phyloP scores from a whole-genome alignment of 371 early-diverging fungal species.

The Mortierella sp. region DNA sequence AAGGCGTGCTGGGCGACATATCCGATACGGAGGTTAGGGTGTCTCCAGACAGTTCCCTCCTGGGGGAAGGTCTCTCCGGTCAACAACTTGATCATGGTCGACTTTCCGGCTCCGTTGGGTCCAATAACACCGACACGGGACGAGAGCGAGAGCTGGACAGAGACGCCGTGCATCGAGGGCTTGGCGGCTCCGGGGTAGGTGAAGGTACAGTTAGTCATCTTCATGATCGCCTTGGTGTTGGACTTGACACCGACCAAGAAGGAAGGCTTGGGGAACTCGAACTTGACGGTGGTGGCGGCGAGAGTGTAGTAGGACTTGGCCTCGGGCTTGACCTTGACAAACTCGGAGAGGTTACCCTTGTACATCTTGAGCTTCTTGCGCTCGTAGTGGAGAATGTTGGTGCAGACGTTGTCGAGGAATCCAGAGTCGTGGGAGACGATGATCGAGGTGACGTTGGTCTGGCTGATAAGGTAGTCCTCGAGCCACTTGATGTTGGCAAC shows the following conservation, averaged over 20 bases:
- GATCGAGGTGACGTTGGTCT: conserved; percentile 84
- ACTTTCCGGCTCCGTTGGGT: conserved; percentile 88
- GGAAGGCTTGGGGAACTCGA: conserved; percentile 82
- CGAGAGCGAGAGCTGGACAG: conserved; percentile 76
- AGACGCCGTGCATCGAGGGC: conserved; percentile 73
- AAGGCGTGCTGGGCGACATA: conserved; percentile 94
- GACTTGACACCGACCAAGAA: conserved; percentile 82
- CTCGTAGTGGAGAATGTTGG: conserved; percentile 85
- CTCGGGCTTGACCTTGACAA: conserved; percentile 70
- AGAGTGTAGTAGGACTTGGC: conserved; percentile 81
- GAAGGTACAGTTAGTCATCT: conserved; percentile 75
- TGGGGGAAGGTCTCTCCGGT: conserved; percentile 79
- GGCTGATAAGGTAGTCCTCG: conserved; percentile 81
- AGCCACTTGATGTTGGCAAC: conserved; percentile 88
- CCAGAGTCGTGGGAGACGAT: conserved; percentile 93
- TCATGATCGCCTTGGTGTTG: conserved; percentile 83
- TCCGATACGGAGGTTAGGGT: conserved; percentile 83
- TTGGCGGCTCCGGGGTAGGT: conserved; percentile 77
- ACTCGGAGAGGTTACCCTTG: conserved; percentile 77
- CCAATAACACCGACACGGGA: conserved; percentile 88
- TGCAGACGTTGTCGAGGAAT: conserved; percentile 87
- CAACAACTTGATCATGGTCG: conserved; percentile 87
- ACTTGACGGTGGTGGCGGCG: conserved; percentile 75
- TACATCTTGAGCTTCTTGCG: conserved; percentile 77
- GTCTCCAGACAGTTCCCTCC: conserved; percentile 77